Conservation (phyloP, 371 early-diverging fungal genomes). For the Zychaea mexicana region DNA sequence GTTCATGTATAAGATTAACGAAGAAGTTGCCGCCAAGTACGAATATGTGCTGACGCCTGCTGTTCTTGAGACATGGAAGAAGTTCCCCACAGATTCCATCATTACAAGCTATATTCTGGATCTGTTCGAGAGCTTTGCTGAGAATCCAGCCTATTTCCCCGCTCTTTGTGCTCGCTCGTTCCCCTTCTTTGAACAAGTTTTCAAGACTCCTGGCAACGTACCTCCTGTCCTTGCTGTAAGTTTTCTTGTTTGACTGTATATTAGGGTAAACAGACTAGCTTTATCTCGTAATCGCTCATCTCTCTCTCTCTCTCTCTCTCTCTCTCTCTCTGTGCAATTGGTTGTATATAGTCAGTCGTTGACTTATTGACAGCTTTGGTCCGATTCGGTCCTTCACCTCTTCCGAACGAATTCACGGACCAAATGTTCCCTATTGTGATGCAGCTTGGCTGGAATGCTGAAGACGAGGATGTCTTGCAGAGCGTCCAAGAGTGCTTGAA, state of each 20-base stretch:
- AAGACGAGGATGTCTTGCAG: slow-evolving; percentile 61
- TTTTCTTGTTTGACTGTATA: neutral
- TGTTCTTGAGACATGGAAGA: slow-evolving; percentile 77
- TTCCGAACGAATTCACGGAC: slow-evolving; percentile 75
- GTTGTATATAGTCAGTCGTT: slow-evolving; percentile 77
- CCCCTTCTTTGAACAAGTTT: slow-evolving; percentile 67
- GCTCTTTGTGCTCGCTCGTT: slow-evolving; percentile 70
- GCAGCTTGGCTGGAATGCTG: slow-evolving; percentile 63
- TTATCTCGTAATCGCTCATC: no score
- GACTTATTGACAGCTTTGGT: slow-evolving; percentile 72
- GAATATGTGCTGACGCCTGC: slow-evolving; percentile 76
- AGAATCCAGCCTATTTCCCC: slow-evolving; percentile 61
- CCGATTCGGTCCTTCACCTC: slow-evolving; percentile 65
- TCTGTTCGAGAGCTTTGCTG: slow-evolving; percentile 76
- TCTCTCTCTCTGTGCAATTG: no score
- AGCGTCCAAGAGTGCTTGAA: slow-evolving; percentile 71
- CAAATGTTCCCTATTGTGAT: slow-evolving; percentile 85
- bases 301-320: no score
- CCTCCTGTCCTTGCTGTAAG: slow-evolving; percentile 58
- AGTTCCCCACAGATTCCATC: slow-evolving; percentile 68
- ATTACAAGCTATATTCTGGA: slow-evolving; percentile 77
- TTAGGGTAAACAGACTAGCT: neutral
- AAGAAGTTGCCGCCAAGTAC: slow-evolving; percentile 68
- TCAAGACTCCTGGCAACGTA: slow-evolving; percentile 49
- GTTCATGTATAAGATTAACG: slow-evolving; percentile 53